A percentile compares a stretch with the other conserved stretches of the same genome.
phyloP scores from a whole-genome alignment of 2,329 filamentous ascomycete genomes.

The Beauveria brongniartii region DNA sequence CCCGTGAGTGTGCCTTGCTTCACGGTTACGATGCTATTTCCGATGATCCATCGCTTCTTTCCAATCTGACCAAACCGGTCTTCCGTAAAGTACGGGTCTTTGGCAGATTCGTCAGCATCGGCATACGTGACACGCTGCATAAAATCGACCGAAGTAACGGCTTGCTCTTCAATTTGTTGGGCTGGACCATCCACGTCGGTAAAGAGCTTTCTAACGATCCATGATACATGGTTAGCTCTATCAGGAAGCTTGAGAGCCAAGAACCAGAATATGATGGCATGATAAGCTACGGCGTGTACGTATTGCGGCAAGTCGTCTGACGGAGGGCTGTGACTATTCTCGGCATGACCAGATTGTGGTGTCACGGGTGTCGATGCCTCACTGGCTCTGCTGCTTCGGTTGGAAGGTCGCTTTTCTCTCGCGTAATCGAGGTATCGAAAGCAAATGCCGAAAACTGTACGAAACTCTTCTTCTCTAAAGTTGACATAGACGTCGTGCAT shows the following conservation, averaged over 20 bases:
- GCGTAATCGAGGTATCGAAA: constrained; percentile 89
- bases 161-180: constrained; percentile 80
- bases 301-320: constrained; percentile 82
- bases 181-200: constrained; percentile 62
- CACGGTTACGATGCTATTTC: constrained; percentile 65
- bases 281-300: constrained; percentile 86
- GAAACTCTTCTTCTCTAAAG: constrained; percentile 84
- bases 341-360: constrained; percentile 14
- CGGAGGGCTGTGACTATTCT: constrained; percentile 19
- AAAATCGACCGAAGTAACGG: constrained; percentile 87
- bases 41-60: constrained; percentile 63
- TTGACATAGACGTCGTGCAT: constrained; percentile 80
- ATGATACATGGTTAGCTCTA: constrained; percentile 73
- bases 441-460: constrained; percentile 90
- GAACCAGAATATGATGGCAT: constrained; percentile 97
- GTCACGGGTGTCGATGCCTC: constrained; percentile 29
- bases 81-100: constrained; percentile 57
- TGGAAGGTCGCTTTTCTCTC: constrained; percentile 52
- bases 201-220: constrained; percentile 84
- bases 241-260: constrained; percentile 79
- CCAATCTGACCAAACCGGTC: constrained; percentile 57
- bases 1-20: constrained; percentile 60
- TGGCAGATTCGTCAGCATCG: constrained; percentile 69
- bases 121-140: constrained; percentile 85
- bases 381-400: constrained; percentile 36